A percentile compares a stretch with the other conserved stretches of the same genome.
Evolutionary conservation across 768 basidiomycete genomes (phyloP).

Genomic region (Amanita fuliginea): DNA sequence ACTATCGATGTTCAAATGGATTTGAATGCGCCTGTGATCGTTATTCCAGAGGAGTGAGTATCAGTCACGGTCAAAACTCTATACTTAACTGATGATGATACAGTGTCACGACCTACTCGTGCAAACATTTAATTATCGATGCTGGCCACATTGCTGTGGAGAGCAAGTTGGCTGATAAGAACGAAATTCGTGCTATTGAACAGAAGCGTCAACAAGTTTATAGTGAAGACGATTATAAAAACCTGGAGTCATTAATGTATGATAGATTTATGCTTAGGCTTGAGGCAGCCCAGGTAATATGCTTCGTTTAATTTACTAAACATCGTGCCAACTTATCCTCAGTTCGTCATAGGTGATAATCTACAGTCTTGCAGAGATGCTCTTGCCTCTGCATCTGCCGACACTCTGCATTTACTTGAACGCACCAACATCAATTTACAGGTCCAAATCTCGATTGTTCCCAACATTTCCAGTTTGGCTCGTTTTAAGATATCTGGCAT

Average conservation of each 20-base stretch:
- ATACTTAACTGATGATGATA: constrained; percentile 5
- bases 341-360: constrained; percentile 88
- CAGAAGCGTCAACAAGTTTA: constrained; percentile 80
- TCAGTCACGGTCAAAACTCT: neutral
- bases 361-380: constrained; percentile 76
- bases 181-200: constrained; percentile 64
- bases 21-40: constrained; percentile 93
- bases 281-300: constrained; percentile 74
- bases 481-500: constrained; percentile 87
- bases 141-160: constrained; percentile 94
- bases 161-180: constrained; percentile 82
- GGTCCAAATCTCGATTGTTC: constrained; percentile 89
- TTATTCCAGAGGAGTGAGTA: constrained; percentile 85
- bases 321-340: neutral
- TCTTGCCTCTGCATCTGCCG: constrained; percentile 41
- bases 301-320: constrained; percentile 25
- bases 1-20: constrained; percentile 96
- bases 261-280: constrained; percentile 79
- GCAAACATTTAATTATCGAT: constrained; percentile 86
- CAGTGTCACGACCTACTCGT: constrained; percentile 65
- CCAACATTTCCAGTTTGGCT: constrained; percentile 68
- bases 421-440: constrained; percentile 83
- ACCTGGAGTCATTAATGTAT: constrained; percentile 90
- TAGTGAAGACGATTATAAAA: constrained; percentile 74
- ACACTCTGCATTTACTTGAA: constrained; percentile 81